Conservation (phyloP, 345 rosid species). For the Arabis hirsuta region DNA sequence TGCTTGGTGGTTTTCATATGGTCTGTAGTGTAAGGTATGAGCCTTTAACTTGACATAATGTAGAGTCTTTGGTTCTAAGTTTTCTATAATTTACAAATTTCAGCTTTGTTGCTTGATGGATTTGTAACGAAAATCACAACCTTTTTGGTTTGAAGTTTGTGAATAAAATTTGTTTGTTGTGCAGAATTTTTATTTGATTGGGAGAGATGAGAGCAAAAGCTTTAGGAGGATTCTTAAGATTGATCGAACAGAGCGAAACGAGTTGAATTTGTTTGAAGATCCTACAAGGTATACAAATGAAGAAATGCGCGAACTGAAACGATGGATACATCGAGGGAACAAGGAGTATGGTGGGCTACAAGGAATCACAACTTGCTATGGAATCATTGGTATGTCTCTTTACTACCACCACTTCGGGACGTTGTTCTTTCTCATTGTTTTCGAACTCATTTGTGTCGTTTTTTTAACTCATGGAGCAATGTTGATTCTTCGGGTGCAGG, state of each 20-base stretch:
- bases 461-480: slow-evolving; percentile 14
- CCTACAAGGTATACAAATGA: slow-evolving; percentile 57
- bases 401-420: not conserved
- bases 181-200: slow-evolving; percentile 86
- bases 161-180: not conserved
- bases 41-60: slow-evolving; percentile 36
- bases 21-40: slow-evolving; percentile 29
- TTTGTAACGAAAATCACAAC: not conserved
- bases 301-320: slow-evolving; percentile 60
- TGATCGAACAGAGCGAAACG: slow-evolving; percentile 63
- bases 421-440: no score
- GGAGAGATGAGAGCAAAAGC: slow-evolving; percentile 68
- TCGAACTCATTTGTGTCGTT: not conserved
- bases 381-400: slow-evolving; percentile 69
- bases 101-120: not conserved
- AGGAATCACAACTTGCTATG: slow-evolving; percentile 69
- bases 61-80: slow-evolving; percentile 34
- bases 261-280: slow-evolving; percentile 68
- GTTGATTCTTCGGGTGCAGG: slow-evolving; percentile 53
- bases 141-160: not conserved
- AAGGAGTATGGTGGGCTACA: slow-evolving; percentile 67
- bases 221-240: slow-evolving; percentile 79
- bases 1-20: slow-evolving; percentile 9
- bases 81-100: not conserved
- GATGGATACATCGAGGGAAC: slow-evolving; percentile 66